phyloP scores from a whole-genome alignment of 1,284 basidiomycete species.

The Hemileccinum hortonii region DNA sequence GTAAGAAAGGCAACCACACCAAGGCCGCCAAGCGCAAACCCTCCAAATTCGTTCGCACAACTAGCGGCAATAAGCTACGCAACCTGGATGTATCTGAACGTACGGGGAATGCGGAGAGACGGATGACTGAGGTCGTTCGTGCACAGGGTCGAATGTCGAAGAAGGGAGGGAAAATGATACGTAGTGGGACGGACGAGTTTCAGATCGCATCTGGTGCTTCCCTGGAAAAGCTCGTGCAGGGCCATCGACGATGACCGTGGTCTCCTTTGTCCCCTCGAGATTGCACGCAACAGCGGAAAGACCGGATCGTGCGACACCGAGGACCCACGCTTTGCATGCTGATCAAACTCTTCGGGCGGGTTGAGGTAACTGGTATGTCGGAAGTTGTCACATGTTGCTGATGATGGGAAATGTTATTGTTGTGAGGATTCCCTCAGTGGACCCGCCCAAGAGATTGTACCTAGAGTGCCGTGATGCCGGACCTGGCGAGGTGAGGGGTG shows the following conservation, averaged over 20 bases:
- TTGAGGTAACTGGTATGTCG: too few relatives aligned
- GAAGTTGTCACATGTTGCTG: too few relatives aligned
- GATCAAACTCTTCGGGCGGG: too few relatives aligned
- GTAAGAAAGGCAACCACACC: constrained; percentile 23
- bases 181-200: constrained; percentile 76
- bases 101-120: constrained; percentile 53
- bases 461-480: too few relatives aligned
- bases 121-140: constrained; percentile 88
- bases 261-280: background rate
- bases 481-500: too few relatives aligned
- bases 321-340: background rate
- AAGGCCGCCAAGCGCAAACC: constrained; percentile 38
- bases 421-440: too few relatives aligned
- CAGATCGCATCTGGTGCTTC: constrained; percentile 72
- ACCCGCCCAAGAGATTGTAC: too few relatives aligned
- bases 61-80: constrained; percentile 23
- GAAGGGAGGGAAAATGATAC: constrained; percentile 77
- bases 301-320: background rate
- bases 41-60: constrained; percentile 1
- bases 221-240: constrained; percentile 63
- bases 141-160: constrained; percentile 81
- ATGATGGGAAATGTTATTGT: too few relatives aligned
- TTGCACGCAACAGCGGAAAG: background rate
- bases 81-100: constrained; percentile 43
- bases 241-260: constrained; percentile 10